phyloP scores from a whole-genome alignment of 2,329 filamentous ascomycete genomes.

The Fusarium drepaniforme region DNA sequence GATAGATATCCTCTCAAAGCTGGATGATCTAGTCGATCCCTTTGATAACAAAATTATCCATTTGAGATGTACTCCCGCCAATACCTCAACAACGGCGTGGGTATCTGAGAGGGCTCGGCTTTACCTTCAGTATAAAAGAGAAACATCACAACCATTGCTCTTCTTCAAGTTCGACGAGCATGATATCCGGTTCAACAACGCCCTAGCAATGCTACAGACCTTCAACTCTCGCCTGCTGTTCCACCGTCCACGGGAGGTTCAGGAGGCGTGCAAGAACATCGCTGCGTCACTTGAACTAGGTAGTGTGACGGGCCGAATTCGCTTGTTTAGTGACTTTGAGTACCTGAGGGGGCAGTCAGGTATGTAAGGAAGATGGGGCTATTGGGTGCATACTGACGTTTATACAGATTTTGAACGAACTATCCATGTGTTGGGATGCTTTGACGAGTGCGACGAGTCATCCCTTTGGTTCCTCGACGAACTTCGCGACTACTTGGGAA shows the following conservation, averaged over 20 bases:
- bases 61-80: not conserved
- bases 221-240: not conserved
- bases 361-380: not conserved
- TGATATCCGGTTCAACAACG: conserved; percentile 1
- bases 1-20: not conserved
- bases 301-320: not conserved
- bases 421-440: conserved; percentile 7
- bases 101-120: not conserved
- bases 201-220: conserved; percentile 1
- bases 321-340: not conserved
- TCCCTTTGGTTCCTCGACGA: conserved; percentile 5
- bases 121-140: not conserved
- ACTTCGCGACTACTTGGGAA: not conserved
- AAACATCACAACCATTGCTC: not conserved
- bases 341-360: not conserved
- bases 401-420: not conserved
- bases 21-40: not conserved
- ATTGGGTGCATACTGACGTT: not conserved
- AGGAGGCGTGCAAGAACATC: not conserved
- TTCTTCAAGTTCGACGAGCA: conserved; percentile 10
- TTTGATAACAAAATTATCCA: not conserved
- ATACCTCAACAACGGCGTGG: not conserved
- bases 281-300: not conserved
- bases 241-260: not conserved
- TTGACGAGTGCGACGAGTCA: conserved; percentile 14